Base-by-base conservation (phyloP, 331 rosid genomes). In the Saraca asoca region DNA sequence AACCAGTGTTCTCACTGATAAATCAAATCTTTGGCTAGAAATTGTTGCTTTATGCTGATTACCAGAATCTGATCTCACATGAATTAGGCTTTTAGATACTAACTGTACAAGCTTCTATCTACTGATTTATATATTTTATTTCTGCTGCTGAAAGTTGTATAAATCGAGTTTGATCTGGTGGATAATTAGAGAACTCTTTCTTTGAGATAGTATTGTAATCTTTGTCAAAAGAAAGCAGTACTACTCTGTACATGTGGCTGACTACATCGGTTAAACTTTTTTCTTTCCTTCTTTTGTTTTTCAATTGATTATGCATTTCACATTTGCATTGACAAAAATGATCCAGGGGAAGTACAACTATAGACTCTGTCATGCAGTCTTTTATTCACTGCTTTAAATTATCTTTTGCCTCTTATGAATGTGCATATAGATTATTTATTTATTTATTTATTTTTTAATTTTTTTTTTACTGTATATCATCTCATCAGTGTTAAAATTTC, bases 91-190 rank as follows among this genome's bases (percentile, higher is more conserved):
- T 24, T 63, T 33, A 51, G 51, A 33, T 29, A 38, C 73, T 68
- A 61, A 54, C 33, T 12, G 8, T 62, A 2, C 55, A 63, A 14
- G 56, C 44, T 63, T 51, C 35, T 42, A 7, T 39, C 43, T 39
- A 48, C 13, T 58, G 45, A 12, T 53, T 24, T 18, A 37, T 37
- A 18, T 7, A 29, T 64, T 64, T 16, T 60, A 4, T 52, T 45
- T 66, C 49, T 70, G 20, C 55, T 46, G 33, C 24, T 42, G 58
- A 31, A 59, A 49, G 49, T 66, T 39, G 50, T 62, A 42, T 62
- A 42, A 42, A 37, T 50, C 75, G 29, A 66, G 48, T 45, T 20
- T 49, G 68, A 55, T 52, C 64, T 64, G 35, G 59, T 59, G 29
- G 13, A 31, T 10, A 37, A 44, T 53, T 18, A 44, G 49, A 58